Conservation (phyloP, 306 rosid genomes). For the Gleditsia sinensis region DNA sequence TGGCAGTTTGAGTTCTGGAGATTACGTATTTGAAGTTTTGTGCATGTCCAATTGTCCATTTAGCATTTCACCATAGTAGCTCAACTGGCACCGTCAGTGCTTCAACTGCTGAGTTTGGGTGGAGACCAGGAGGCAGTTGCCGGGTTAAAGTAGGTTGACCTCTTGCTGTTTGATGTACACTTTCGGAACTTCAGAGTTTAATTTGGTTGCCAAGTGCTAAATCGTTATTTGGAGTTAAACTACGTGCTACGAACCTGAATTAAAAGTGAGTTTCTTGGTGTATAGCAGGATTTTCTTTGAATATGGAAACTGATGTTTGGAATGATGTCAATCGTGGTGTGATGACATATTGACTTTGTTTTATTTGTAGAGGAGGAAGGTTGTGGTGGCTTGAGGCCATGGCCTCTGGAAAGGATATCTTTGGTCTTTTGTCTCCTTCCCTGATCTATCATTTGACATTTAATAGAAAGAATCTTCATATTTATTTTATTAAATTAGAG, state of each 20-base stretch:
- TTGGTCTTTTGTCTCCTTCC: not conserved
- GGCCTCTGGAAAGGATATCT: not conserved
- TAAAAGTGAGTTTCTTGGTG: not conserved
- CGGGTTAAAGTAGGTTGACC: conserved; percentile 3
- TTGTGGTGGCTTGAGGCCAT: not conserved
- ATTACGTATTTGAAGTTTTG: not conserved
- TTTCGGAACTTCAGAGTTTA: not conserved
- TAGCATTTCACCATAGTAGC: conserved; percentile 17
- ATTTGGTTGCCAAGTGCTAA: conserved; percentile 20
- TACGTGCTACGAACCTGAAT: not conserved
- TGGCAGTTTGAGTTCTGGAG: not conserved
- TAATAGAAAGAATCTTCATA: not conserved
- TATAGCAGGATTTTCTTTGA: not conserved
- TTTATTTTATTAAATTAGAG: not conserved
- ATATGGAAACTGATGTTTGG: not conserved
- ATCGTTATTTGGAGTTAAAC: conserved; percentile 5
- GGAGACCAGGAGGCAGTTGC: not conserved
- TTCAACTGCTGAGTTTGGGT: not conserved
- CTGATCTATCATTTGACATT: not conserved
- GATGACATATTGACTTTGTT: not conserved
- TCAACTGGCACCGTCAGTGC: not conserved
- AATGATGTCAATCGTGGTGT: not conserved
- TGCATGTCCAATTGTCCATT: not conserved
- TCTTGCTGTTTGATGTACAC: not conserved
- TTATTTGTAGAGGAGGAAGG: not conserved